A percentile compares a stretch with the other conserved stretches of the same genome.
Evolutionary conservation across 768 basidiomycete species (phyloP).

Genomic region (Boletus rubroflammeus): DNA sequence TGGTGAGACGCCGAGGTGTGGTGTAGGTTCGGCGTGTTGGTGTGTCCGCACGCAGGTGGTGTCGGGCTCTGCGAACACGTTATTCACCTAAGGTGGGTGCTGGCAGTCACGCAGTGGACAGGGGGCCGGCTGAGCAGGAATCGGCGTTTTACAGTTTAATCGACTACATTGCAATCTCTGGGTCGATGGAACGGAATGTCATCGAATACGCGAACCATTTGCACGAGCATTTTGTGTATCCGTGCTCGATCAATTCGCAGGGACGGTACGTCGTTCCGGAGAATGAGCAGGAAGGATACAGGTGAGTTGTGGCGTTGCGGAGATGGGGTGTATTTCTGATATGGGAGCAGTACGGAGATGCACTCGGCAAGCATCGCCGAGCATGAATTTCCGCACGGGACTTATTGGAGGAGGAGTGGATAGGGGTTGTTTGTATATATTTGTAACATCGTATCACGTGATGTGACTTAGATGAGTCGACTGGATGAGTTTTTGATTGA

Average conservation of each 20-base stretch:
- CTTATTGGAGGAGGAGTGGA: background rate
- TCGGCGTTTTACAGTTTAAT: constrained; percentile 55
- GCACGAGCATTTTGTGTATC: constrained; percentile 86
- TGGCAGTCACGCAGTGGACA: background rate
- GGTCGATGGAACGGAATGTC: constrained; percentile 87
- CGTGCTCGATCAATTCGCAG: constrained; percentile 77
- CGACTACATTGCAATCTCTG: constrained; percentile 87
- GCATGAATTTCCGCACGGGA: constrained; percentile 77
- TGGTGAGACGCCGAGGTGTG: background rate
- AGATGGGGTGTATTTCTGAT: constrained; percentile 3
- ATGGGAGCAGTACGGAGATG: constrained; percentile 68
- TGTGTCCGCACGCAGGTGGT: constrained; percentile 91
- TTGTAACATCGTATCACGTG: constrained; percentile 16
- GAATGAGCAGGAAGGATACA: constrained; percentile 73
- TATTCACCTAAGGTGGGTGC: constrained; percentile 66
- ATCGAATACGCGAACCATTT: constrained; percentile 84
- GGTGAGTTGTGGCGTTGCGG: constrained; percentile 10
- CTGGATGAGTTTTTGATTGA: constrained; percentile 5
- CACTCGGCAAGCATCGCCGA: constrained; percentile 68
- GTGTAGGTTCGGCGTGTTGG: constrained; percentile 73
- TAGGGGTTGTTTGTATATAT: constrained; percentile 23
- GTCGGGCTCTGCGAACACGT: constrained; percentile 93
- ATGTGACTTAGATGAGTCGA: constrained; percentile 2
- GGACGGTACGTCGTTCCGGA: constrained; percentile 84
- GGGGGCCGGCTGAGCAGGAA: background rate